These are phyloP conservation scores for Sarocladium brachiariae DNA, from an alignment of 2,329 filamentous ascomycete genomes.

Conservation along the genomic window DNA sequence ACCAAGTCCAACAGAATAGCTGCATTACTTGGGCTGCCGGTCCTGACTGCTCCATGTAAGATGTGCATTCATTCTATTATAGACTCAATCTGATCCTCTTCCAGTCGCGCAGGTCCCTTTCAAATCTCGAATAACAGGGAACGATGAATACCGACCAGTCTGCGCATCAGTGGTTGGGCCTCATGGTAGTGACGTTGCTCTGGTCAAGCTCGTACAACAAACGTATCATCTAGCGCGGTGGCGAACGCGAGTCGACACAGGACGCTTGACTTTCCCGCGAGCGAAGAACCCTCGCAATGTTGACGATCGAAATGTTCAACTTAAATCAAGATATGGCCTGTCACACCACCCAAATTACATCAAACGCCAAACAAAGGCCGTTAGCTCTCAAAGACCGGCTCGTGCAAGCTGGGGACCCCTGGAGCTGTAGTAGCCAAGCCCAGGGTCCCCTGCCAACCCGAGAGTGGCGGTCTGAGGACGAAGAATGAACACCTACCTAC, in stretches of 20 bases:
- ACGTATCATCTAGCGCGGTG: slow-evolving; percentile 19
- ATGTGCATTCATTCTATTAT: slow-evolving; percentile 1
- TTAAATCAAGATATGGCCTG: background rate
- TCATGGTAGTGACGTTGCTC: slow-evolving; percentile 18
- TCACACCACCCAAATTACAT: background rate
- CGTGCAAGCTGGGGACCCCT: background rate
- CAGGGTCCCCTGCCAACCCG: background rate
- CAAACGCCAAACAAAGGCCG: too few species aligned
- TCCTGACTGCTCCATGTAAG: slow-evolving; percentile 29
- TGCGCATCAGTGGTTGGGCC: slow-evolving; percentile 24
- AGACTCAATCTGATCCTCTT: background rate
- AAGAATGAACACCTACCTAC: too few species aligned
- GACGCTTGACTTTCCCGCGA: slow-evolving; percentile 23
- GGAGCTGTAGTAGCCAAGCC: background rate
- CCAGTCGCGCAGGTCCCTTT: slow-evolving; percentile 25
- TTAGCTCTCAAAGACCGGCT: background rate
- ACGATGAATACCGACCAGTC: slow-evolving; percentile 23
- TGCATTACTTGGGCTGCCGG: slow-evolving; percentile 18
- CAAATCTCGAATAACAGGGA: slow-evolving; percentile 21
- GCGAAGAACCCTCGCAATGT: slow-evolving; percentile 12
- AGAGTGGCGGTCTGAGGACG: background rate
- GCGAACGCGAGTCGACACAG: slow-evolving; percentile 21
- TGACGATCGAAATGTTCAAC: too few species aligned
- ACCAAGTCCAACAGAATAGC: slow-evolving; percentile 7
- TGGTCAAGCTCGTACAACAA: slow-evolving; percentile 22